Evolutionary conservation across 352 stramenopile species (phyloP), one percentile per base, ranked within the genome.

Genomic region (Pythium chondricola): DNA sequence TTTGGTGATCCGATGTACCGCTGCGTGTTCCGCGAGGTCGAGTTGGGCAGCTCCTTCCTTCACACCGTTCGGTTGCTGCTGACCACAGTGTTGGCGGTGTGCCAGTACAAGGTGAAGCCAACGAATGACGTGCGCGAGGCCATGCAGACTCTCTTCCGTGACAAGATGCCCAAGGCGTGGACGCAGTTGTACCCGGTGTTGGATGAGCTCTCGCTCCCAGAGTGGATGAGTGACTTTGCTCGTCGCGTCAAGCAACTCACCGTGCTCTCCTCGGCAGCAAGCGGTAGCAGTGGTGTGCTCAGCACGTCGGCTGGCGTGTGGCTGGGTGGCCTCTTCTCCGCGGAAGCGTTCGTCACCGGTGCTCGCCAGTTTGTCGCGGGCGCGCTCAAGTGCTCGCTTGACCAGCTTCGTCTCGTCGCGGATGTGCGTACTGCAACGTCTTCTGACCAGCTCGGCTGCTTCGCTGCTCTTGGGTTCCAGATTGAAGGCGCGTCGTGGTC

Each of bases 251-350:
- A 73, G n/a, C 83, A 95, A 52, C 57, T 93, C 16, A 62, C 61
- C 4, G 38, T 56, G 13, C 42, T 93, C 38, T 42, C 56, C 3
- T 16, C 39, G 0, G 67, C 63, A 42, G 61, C 67, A 11, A 59
- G 86, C 4, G 58, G 68, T 4, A 61, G 61, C 10, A 66, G 62
- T 20, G 58, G 80, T 10, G 51, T 88, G n/a, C 44, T 71, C 44
- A 54, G 35, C 38, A 39, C 53, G 14, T 29, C 61, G 20, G 43
- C 43, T 20, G 73, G 78, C 18, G 76, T 97, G 38, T 97, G 91
- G 88, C 63, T 97, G 18, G 92, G 92, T n/a, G 86, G 88, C 0
- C 69, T 98, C 30, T 96, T 97, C 53, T 95, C 80, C 7, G 88
- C 93, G 6, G 92, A 97, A 48, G 88, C 88, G 30, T 97, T 97